Percentiles rank a stretch among this genome's conserved stretches.
These are phyloP conservation scores for Candida caryicola DNA, from an alignment of 805 yeast genomes.

Conservation along the genomic window DNA sequence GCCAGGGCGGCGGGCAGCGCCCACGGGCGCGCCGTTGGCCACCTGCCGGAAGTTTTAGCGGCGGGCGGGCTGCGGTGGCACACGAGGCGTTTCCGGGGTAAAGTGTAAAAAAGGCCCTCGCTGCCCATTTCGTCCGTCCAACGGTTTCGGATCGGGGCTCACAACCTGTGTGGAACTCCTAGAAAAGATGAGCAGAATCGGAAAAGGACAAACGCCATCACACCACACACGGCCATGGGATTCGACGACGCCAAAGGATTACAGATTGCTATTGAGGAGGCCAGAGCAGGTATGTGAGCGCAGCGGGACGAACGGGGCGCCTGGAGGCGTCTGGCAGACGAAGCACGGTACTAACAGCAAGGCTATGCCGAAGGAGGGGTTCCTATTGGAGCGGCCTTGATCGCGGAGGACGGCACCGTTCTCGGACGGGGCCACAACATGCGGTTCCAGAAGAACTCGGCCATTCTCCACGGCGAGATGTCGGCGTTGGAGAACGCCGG, in stretches of 20 bases:
- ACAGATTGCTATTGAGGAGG: constrained; percentile 71
- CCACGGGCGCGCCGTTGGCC: no score
- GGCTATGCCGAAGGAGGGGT: constrained; percentile 85
- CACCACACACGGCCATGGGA: constrained; percentile 28
- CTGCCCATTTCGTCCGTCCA: constrained; percentile 3
- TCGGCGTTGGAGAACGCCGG: constrained; percentile 89
- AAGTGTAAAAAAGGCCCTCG: no score
- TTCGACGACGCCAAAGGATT: constrained; percentile 67
- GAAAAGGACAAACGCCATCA: no score
- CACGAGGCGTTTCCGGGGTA: no score
- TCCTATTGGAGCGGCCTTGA: constrained; percentile 79
- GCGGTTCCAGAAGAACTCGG: constrained; percentile 80
- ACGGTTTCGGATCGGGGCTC: constrained; percentile 1
- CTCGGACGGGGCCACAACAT: constrained; percentile 88
- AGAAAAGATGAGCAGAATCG: background rate
- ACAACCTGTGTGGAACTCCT: constrained; percentile 1
- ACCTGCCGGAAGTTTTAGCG: no score
- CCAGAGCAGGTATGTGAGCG: constrained; percentile 48
- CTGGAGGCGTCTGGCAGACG: background rate
- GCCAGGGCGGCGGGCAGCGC: no score
- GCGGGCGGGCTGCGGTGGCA: no score
- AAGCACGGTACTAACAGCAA: constrained; percentile 15
- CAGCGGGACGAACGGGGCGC: no score
- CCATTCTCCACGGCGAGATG: constrained; percentile 91
- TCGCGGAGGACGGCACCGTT: constrained; percentile 72